Base-by-base conservation (phyloP, 257 asterid genomes). In the Cordia subcordata region DNA sequence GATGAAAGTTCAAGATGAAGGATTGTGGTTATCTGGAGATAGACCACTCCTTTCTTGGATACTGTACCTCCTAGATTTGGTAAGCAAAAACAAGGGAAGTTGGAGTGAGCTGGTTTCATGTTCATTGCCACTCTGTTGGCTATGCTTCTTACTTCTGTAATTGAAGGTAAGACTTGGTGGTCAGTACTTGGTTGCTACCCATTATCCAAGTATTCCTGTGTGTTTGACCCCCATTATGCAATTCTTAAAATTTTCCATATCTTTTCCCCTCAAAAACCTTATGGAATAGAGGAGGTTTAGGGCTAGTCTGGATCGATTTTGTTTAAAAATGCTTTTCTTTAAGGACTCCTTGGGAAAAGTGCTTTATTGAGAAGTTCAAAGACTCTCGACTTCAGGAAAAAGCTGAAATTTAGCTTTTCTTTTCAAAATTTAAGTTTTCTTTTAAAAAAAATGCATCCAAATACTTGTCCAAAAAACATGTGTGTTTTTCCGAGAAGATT, bases 131-230 rank as follows among this genome's bases (percentile, higher is more conserved):
- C 77, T 18, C 49, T 57, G 74, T 69, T 69, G 55, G 59, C 72
- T 58, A 38, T 59, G 58, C 56, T 72, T 63, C 68, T 55, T 67
- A 62, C 57, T 66, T 67, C 63, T 67, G 58, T 10, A 77, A 66
- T 57, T 72, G 71, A 72, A 75, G 90, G 94, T 78, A 70, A 55
- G 61, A 58, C 42, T 55, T 71, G 64, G 59, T 49, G 50, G 52
- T 66, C 53, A 42, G 59, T 67, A 52, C 23, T 53, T 44, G 56
- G 39, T 37, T 54, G 62, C 50, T 57, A 59, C 57, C 78, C 70
- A 54, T 59, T 39, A 38, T 72, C 64, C 62, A 45, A 63, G 69
- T 12, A 32, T 50, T 46, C 60, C 22, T 16, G n/a, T 44, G 75
- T 3, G 54, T 56, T 27, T 23, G 19, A 49, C 53, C 22, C 19